Evolutionary conservation across 2,329 filamentous ascomycete genomes (phyloP).

Genomic region (Dactylellina haptotyla): DNA sequence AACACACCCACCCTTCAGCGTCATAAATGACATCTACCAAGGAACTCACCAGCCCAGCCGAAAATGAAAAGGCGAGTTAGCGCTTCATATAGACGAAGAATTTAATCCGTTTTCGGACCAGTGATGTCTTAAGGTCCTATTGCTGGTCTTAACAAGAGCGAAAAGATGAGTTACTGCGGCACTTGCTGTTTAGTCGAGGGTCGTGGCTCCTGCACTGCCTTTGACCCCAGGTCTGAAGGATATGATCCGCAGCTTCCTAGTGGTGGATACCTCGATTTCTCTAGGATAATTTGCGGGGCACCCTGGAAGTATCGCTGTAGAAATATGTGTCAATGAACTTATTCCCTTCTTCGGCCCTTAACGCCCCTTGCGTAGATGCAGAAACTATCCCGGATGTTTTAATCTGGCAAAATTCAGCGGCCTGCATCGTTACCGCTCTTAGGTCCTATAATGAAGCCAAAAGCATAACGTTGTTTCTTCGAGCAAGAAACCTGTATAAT

Average conservation of each 20-base stretch:
- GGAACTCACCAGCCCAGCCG: slow-evolving; percentile 5
- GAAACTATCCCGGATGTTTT: slow-evolving; percentile 12
- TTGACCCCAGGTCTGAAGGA: neutral
- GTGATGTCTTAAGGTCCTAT: slow-evolving; percentile 36
- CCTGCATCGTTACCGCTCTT: slow-evolving; percentile 24
- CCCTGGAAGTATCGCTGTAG: slow-evolving; percentile 11
- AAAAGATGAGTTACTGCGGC: slow-evolving; percentile 5
- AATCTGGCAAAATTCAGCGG: slow-evolving; percentile 41
- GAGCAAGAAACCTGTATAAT: slow-evolving; percentile 17
- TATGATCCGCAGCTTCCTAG: slow-evolving; percentile 13
- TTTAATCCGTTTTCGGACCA: slow-evolving; percentile 25
- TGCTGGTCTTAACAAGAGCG: neutral
- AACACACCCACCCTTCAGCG: neutral
- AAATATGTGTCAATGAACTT: slow-evolving; percentile 11
- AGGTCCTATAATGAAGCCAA: neutral
- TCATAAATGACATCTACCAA: slow-evolving; percentile 51
- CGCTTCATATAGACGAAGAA: slow-evolving; percentile 10
- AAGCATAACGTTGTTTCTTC: slow-evolving; percentile 37
- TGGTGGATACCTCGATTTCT: slow-evolving; percentile 5
- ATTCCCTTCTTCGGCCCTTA: slow-evolving; percentile 4
- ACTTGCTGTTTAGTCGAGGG: neutral
- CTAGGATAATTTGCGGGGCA: slow-evolving; percentile 24
- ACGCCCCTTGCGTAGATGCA: slow-evolving; percentile 1
- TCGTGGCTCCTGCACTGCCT: slow-evolving; percentile 1
- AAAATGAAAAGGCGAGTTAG: slow-evolving; percentile 12